Evolutionary conservation across 1,284 basidiomycete genomes (phyloP), one percentile per base, ranked within the genome.

Genomic region (Cystobasidiaceae sp.): DNA sequence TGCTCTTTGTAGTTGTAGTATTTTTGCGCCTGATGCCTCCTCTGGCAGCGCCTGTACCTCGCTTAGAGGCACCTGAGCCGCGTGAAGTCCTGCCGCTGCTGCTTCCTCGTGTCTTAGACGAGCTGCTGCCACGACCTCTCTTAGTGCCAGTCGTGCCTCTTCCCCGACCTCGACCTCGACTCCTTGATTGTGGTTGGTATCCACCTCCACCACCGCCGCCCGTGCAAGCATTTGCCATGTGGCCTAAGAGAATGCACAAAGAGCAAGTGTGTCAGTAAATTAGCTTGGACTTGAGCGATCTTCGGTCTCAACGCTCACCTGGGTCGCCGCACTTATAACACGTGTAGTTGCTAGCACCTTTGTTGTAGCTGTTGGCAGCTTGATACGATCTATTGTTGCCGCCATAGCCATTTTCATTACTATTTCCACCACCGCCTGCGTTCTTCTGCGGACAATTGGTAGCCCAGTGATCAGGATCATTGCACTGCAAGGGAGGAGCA

Each of bases 291-390:
- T 41, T 41, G 19, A 19, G 39, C 39, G 4, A 41, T 41, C 39
- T 15, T 2, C 15, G n/a, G n/a, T n/a, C n/a, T n/a, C n/a, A n/a
- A n/a, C 28, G 27, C 54, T 77, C 75, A n/a, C 77, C 77, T 30
- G 60, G 66, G 50, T 74, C 67, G 25, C 75, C 77, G 41, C 77
- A 78, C 67, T 76, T 78, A 70, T 73, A 78, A 69, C 79, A 80
- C 13, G 71, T 64, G 52, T 69, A 71, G 45, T 69, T 62, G 21
- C 56, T 56, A 13, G 46, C 61, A 11, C 52, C 46, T 15, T 48
- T 28, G 25, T 52, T 56, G 28, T 52, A 37, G 11, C 21, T 21
- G 21, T 33, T 34, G 17, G 30, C 37, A 37, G 37, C 19, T 5
- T 13, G 21, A 19, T 23, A 21, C 25, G 32, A 33, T 32, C 49